Evolutionary conservation across 202 grass and related monocot species (phyloP).

Genomic region (Miscanthus sacchariflorus): DNA sequence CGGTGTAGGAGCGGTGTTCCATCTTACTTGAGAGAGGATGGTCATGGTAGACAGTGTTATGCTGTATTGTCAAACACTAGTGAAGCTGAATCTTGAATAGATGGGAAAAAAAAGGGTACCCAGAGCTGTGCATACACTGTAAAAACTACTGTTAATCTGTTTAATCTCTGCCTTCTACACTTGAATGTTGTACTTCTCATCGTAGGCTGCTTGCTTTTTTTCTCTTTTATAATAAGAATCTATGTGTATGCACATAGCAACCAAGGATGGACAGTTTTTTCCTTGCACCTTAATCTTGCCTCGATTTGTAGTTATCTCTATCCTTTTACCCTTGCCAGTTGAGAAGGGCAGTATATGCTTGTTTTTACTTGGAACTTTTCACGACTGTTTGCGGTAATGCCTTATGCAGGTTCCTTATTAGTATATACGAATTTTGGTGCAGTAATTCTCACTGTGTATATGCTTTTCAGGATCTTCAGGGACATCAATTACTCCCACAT

Average conservation of each 20-base stretch:
- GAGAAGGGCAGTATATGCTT: constrained; percentile 6
- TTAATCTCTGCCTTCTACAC: background rate
- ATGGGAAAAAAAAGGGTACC: too few species aligned
- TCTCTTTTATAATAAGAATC: background rate
- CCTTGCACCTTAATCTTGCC: constrained; percentile 9
- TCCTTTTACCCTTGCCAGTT: background rate
- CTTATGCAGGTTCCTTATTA: background rate
- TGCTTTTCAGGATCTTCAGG: constrained; percentile 62
- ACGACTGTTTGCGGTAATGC: background rate
- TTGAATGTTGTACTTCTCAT: constrained; percentile 35
- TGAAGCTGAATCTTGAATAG: constrained; percentile 5
- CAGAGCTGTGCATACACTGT: too few species aligned
- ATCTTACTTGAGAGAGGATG: background rate
- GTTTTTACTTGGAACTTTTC: constrained; percentile 17
- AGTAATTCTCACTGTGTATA: background rate
- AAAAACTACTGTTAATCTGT: too few species aligned
- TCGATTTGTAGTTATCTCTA: background rate
- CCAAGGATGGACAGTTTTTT: background rate
- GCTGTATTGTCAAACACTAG: background rate
- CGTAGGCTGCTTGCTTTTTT: background rate
- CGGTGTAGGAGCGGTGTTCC: constrained; percentile 28
- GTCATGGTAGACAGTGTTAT: constrained; percentile 20
- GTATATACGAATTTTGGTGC: background rate
- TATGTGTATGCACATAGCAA: background rate
- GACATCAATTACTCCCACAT: constrained; percentile 75